Percentiles rank a stretch among this genome's conserved stretches.
Conservation (phyloP, 2,329 filamentous ascomycete genomes). For the Trichophyton verrucosum region DNA sequence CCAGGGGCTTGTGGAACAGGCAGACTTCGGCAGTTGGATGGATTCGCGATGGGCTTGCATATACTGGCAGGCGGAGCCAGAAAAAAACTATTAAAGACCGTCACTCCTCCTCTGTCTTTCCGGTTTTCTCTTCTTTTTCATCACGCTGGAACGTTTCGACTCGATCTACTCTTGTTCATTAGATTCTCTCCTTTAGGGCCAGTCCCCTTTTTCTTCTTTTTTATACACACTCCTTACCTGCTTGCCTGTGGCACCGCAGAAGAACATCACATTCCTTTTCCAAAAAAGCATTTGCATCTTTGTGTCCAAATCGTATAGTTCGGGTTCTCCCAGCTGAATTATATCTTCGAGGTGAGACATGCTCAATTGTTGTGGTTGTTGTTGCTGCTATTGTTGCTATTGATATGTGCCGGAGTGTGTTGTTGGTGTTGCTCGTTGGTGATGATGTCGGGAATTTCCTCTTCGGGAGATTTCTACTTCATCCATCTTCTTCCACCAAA, state of each 20-base stretch:
- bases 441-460: background rate
- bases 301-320: background rate
- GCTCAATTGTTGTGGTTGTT: background rate
- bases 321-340: background rate
- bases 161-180: constrained; percentile 2
- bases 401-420: background rate
- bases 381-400: background rate
- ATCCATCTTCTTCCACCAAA: background rate
- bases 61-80: background rate
- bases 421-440: background rate
- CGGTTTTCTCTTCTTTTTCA: background rate
- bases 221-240: constrained; percentile 1
- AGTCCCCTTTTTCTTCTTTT: constrained; percentile 6
- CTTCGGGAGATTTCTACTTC: background rate
- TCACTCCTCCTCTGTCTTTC: background rate
- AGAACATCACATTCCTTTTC: background rate
- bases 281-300: background rate
- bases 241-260: constrained; percentile 4
- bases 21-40: background rate
- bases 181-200: constrained; percentile 5
- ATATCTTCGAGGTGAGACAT: background rate
- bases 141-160: constrained; percentile 9
- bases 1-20: background rate
- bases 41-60: background rate
- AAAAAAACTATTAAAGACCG: background rate